Evolutionary conservation across 306 rosid genomes (phyloP), one percentile per base, ranked within the genome.

Genomic region (Cyclanthera cordifolia): DNA sequence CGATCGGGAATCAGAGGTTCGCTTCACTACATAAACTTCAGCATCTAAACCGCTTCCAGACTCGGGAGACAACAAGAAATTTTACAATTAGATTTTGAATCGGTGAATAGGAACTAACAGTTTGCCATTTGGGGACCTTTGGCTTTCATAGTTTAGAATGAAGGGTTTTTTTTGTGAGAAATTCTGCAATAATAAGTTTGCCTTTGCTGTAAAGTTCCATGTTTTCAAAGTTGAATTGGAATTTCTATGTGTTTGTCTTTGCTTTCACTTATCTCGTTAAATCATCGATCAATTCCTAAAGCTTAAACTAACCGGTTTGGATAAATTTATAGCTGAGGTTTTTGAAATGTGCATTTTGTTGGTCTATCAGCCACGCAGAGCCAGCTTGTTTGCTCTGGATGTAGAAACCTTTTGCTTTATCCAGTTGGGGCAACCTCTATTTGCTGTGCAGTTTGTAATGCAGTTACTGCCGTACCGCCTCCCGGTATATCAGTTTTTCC

Each of bases 361-460:
- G 82, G 43, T n/a, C n/a, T 49, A 77, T 46, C 79, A 89, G 96
- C 87, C 72, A 79, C 81, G 67, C 99, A 86, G 83, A 86, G 99
- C 83, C 99, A 93, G 82, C 94, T 93, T 41, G 99, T 93, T 16
- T 93, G 99, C 79, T 90, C 96, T 43, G 99, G 99, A 56, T 93
- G 99, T 73, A 83, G 91, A 74, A 93, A 93, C 82, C 95, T 93
- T 73, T 77, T 93, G 27, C 71, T 87, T 23, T 93, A 82, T 82
- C 99, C 99, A 9, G 97, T 77, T 53, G 99, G 99, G 82, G 99
- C 99, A 51, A 86, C 86, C 71, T 90, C 96, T 7, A 94, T 93
- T 15, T 90, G 96, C 81, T 93, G 99, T 78, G 99, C 99, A 58
- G 99, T 93, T 77, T 93, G 99, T 77, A 93, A 85, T 88, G 99